A percentile compares a stretch with the other conserved stretches of the same genome.
Evolutionary conservation across 2,329 filamentous ascomycete genomes (phyloP).

Genomic region (Paraconiothyrium sp.): DNA sequence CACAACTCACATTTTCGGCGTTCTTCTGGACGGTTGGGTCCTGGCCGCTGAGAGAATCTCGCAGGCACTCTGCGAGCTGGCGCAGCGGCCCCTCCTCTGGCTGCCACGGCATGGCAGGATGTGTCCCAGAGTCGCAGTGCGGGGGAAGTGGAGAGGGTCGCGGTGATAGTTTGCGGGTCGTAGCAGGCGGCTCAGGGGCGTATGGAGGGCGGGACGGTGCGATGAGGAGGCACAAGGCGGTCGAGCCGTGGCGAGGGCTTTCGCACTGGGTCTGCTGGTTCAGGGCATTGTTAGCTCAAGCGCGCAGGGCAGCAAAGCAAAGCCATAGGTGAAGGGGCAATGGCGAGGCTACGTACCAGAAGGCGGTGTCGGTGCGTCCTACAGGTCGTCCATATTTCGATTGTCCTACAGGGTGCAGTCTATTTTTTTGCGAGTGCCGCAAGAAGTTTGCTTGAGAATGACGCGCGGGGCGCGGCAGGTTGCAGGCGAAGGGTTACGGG

Average conservation of each 20-base stretch:
- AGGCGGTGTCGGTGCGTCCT: constrained; percentile 41
- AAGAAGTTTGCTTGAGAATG: constrained; percentile 44
- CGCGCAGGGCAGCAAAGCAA: constrained; percentile 29
- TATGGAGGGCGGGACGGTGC: constrained; percentile 17
- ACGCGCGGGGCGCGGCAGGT: constrained; percentile 41
- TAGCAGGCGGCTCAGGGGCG: constrained; percentile 18
- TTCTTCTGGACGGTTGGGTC: constrained; percentile 84
- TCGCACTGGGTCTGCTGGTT: constrained; percentile 40
- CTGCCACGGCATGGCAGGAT: constrained; percentile 84
- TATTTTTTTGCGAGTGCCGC: constrained; percentile 35
- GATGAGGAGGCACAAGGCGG: constrained; percentile 22
- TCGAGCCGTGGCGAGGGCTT: constrained; percentile 34
- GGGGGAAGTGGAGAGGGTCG: constrained; percentile 20
- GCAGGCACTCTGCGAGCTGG: constrained; percentile 88
- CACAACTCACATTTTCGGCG: constrained; percentile 78
- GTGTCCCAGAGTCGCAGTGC: constrained; percentile 22
- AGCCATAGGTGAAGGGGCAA: constrained; percentile 33
- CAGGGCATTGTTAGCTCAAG: constrained; percentile 43
- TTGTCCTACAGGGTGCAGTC: constrained; percentile 26
- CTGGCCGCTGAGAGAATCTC: constrained; percentile 88
- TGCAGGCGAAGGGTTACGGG: constrained; percentile 33
- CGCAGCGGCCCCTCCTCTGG: constrained; percentile 85
- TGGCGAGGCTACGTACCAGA: constrained; percentile 41
- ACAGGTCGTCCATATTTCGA: constrained; percentile 47
- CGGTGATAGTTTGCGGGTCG: constrained; percentile 4